Conservation (phyloP, 2,329 filamentous ascomycete genomes). For the Monilinia aucupariae region DNA sequence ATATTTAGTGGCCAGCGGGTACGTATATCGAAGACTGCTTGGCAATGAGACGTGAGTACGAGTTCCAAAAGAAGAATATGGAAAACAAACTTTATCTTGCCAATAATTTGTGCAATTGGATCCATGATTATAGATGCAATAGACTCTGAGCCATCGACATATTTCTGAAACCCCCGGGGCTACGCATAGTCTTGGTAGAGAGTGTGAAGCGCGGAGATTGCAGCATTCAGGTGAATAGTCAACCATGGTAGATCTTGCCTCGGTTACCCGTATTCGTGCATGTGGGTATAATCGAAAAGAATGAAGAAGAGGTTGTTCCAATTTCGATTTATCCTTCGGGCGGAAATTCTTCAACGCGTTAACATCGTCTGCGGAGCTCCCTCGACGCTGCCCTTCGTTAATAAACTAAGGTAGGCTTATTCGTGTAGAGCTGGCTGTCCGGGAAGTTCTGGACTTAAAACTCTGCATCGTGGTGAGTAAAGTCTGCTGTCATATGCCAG, state of each 20-base stretch:
- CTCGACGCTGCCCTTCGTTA: not conserved
- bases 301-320: not conserved
- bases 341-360: not conserved
- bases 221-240: not conserved
- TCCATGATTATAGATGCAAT: no score
- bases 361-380: not conserved
- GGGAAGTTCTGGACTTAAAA: not conserved
- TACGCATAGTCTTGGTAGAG: not conserved
- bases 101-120: no score
- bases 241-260: not conserved
- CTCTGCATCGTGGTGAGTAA: not conserved
- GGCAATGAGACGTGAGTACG: not conserved
- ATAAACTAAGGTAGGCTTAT: not conserved
- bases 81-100: no score
- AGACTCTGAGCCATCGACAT: not conserved
- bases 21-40: not conserved
- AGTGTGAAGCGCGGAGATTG: not conserved
- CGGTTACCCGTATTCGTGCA: not conserved
- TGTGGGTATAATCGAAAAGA: not conserved
- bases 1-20: not conserved
- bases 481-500: no score
- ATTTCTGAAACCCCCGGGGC: not conserved
- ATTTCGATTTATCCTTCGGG: not conserved
- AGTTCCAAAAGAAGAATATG: not conserved
- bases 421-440: not conserved